phyloP scores from a whole-genome alignment of 2,329 filamentous ascomycete species.

The Gnomoniopsis smithogilvyi region DNA sequence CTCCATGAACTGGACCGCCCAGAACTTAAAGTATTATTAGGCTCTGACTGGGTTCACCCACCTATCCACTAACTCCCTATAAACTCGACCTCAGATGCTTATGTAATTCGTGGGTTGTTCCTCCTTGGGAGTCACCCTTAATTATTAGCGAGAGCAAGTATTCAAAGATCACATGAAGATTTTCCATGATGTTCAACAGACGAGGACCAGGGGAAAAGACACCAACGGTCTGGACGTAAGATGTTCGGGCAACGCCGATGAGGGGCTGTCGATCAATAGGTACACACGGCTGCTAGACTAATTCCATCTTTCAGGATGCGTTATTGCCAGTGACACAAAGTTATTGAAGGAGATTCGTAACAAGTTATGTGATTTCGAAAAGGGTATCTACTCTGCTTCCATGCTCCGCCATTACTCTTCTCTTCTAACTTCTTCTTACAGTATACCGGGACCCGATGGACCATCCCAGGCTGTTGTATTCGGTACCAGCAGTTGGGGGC shows the following conservation, averaged over 20 bases:
- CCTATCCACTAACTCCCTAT: too few relatives aligned
- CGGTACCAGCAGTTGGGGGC: neutral
- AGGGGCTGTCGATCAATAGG: conserved; percentile 4
- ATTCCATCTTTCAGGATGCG: neutral
- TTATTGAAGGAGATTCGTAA: neutral
- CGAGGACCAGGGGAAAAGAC: neutral
- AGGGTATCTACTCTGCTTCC: neutral
- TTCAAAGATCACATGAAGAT: neutral
- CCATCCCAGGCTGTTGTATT: too few relatives aligned
- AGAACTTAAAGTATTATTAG: too few relatives aligned
- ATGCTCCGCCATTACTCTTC: neutral
- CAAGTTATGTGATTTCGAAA: neutral
- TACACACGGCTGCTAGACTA: neutral
- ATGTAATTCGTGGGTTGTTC: neutral
- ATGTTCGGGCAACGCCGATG: conserved; percentile 14
- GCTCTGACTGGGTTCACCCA: too few relatives aligned
- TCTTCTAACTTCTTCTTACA: neutral
- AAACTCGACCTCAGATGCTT: too few relatives aligned
- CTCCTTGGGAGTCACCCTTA: neutral
- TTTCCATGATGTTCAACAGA: neutral
- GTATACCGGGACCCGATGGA: neutral
- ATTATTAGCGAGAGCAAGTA: neutral
- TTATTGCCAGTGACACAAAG: neutral
- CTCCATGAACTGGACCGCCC: too few relatives aligned
- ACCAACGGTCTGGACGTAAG: conserved; percentile 13